These are phyloP conservation scores for Camelina laxa DNA, from an alignment of 345 rosid genomes.

Conservation along the genomic window DNA sequence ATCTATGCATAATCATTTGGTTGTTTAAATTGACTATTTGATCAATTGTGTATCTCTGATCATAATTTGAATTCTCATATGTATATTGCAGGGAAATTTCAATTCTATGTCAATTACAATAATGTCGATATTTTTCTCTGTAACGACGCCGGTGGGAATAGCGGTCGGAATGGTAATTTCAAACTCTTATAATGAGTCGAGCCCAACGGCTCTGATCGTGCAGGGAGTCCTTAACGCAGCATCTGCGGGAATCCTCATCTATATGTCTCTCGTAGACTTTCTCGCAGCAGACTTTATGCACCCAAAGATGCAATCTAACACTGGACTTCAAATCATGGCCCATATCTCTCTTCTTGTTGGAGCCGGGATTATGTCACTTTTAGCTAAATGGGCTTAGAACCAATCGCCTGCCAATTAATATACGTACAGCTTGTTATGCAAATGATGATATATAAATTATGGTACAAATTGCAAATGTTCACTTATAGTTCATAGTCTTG, in stretches of 20 bases:
- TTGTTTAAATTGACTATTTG: neutral
- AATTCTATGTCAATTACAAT: slow-evolving; percentile 40
- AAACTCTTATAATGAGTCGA: slow-evolving; percentile 45
- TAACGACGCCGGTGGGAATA: slow-evolving; percentile 66
- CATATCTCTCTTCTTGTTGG: slow-evolving; percentile 58
- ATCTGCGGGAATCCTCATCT: slow-evolving; percentile 68
- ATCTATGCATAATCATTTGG: neutral
- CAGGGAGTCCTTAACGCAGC: slow-evolving; percentile 62
- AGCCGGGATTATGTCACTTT: slow-evolving; percentile 53
- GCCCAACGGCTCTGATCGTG: slow-evolving; percentile 51
- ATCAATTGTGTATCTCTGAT: neutral
- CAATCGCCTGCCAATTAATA: neutral
- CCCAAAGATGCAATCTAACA: slow-evolving; percentile 52
- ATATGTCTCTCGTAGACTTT: slow-evolving; percentile 77
- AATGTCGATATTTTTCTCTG: slow-evolving; percentile 59
- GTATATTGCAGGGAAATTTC: slow-evolving; percentile 51
- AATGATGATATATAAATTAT: neutral
- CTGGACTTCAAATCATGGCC: slow-evolving; percentile 49
- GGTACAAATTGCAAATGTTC: neutral
- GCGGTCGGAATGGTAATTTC: slow-evolving; percentile 60
- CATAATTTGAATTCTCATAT: neutral
- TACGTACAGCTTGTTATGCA: neutral
- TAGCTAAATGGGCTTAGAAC: slow-evolving; percentile 47
- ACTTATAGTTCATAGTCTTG: neutral
- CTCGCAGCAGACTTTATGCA: slow-evolving; percentile 64